Percentiles rank a stretch among this genome's conserved stretches.
These are phyloP conservation scores for Volvox africanus DNA, from an alignment of 139 green algal genomes.

Conservation along the genomic window DNA sequence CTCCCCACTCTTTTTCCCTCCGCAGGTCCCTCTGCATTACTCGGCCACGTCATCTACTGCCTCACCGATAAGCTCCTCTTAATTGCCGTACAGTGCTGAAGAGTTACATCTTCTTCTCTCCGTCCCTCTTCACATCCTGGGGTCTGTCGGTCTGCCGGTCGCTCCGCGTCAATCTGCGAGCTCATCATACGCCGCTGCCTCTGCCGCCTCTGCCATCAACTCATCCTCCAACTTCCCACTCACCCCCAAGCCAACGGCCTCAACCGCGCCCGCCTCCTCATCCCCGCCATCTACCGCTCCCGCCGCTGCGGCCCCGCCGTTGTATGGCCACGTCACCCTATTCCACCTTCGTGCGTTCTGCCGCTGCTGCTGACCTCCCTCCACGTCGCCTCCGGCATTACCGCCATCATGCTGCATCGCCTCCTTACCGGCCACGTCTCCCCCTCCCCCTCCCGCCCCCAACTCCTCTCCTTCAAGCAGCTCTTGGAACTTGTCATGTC, in stretches of 20 bases:
- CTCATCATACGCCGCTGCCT: slow-evolving; percentile 18
- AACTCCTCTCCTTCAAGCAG: not conserved
- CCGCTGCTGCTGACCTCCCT: not conserved
- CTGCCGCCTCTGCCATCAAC: slow-evolving; percentile 31
- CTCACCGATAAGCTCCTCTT: too few species aligned
- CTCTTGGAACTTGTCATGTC: slow-evolving; percentile 31
- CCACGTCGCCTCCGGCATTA: not conserved
- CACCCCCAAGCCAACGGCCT: not conserved
- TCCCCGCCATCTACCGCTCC: not conserved
- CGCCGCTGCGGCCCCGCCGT: not conserved
- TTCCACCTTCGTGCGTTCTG: not conserved
- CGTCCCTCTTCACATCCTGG: not conserved
- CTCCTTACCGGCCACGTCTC: not conserved
- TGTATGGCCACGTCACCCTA: not conserved
- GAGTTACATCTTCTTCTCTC: not conserved
- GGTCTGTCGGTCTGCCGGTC: not conserved
- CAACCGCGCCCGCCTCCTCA: not conserved
- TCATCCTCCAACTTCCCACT: slow-evolving; percentile 19
- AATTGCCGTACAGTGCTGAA: not conserved
- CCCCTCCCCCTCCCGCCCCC: not conserved
- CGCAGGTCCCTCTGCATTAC: too few species aligned
- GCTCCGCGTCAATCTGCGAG: not conserved
- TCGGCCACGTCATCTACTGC: too few species aligned
- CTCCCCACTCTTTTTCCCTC: too few species aligned
- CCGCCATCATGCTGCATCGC: not conserved